Evolutionary conservation across 495 filamentous ascomycete genomes (phyloP), one percentile per base, ranked within the genome.

Genomic region (Aspergillus hancockii): DNA sequence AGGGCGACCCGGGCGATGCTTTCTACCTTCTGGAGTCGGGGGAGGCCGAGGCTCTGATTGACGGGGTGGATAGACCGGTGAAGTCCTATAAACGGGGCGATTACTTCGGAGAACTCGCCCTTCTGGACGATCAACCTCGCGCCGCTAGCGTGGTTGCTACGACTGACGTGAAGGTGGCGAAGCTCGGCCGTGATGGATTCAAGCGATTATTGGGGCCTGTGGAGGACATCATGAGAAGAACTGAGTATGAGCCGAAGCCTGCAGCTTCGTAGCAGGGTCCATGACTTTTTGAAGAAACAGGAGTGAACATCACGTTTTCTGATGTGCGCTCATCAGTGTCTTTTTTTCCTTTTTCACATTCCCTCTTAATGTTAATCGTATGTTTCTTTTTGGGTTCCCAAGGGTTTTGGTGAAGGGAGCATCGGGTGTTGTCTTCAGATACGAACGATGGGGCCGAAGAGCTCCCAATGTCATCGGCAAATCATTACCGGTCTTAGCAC

Each of bases 71-170:
- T 10, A 75, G 84, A 55, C 75, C 88, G 0, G 86, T 98, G 51
- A 92, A 91, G 68, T 75, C 79, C 38, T 97, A 97, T 70, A 76
- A 78, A 55, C 94, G 96, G 70, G 94, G 94, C 9, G 95, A 97
- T 67, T 98, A 95, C 77, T 98, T 98, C 71, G 94, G 94, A 46
- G 94, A 98, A 72, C 78, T 98, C 57, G 94, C 94, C 9, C 75
- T 98, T 66, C 76, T 98, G 62, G 93, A 98, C 63, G 93, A 98
- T 65, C 89, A 90, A 57, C 94, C 94, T 0, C 87, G 94, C 52
- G 93, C 93, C n/a, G 94, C 94, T 3, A 96, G 88, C 66, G 88
- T 98, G 52, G 77, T 93, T 22, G 88, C 88, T 51, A 81, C 81
- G 64, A 91, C 87, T 0, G 75, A 81, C 12, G 90, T 96, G 67